Evolutionary conservation across 805 yeast species (phyloP), one percentile per base, ranked within the genome.

Genomic region (Starmerella gropengiesseri): DNA sequence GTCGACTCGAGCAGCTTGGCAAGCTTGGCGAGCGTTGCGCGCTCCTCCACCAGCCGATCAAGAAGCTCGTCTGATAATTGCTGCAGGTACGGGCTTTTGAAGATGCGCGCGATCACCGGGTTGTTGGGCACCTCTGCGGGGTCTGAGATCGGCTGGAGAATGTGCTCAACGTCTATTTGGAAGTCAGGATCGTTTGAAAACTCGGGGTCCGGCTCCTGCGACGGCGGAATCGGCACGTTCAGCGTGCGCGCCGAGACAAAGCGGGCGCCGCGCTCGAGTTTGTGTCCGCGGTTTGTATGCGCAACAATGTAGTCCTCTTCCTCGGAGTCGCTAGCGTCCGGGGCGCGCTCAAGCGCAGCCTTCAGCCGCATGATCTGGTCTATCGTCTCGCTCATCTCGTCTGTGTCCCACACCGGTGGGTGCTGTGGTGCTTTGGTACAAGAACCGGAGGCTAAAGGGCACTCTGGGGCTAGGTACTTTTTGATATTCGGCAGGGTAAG

Each of bases 21-120:
- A 41, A 86, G 65, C 55, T 77, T 73, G 45, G 77, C 75, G n/a
- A 82, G 81, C 27, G 77, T 78, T 21, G 71, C 69, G 54, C 85
- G 94, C 56, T 91, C 98, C 31, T 73, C 71, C 56, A 83, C 87
- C 38, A 91, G 81, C 47, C 79, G 65, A 41, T 81, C 80, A 20
- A 87, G 74, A 14, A 91, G 75, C 47, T 85, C 84, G 14, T 65
- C 63, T 0, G 94, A 82, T 50, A 91, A 61, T 30, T 70, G 65
- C 37, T 71, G 68, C 31, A 83, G 63, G n/a, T 73, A 70, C 19
- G 64, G 61, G 37, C 71, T 68, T 7, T 71, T 74, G 60, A 73
- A 91, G 0, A 91, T 79, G 48, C 69, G 73, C 39, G 75, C 70
- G 14, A 85, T 66, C 1, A 84, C 74, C 12, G 78, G 79, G 55